These are phyloP conservation scores for Sphagnurus paluster DNA, from an alignment of 1,284 basidiomycete species.

Conservation along the genomic window DNA sequence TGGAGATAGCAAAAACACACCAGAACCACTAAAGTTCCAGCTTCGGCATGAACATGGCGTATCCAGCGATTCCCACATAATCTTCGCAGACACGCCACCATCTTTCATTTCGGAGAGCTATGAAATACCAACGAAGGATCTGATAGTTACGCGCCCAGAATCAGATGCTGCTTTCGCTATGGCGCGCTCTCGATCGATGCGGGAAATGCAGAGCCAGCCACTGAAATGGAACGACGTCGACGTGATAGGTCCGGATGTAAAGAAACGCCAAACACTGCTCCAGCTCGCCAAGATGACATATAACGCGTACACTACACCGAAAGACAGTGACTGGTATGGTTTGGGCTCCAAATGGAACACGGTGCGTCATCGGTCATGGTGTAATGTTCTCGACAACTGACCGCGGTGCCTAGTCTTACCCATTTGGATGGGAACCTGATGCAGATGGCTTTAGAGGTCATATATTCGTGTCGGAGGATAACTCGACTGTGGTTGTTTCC, in stretches of 20 bases:
- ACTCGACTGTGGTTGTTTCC: constrained; percentile 84
- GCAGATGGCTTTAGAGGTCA: constrained; percentile 91
- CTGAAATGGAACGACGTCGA: constrained; percentile 54
- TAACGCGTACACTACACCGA: constrained; percentile 73
- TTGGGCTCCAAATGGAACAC: constrained; percentile 61
- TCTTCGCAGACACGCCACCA: constrained; percentile 52
- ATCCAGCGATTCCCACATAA: constrained; percentile 47
- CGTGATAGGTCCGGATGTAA: constrained; percentile 63
- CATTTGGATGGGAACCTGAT: constrained; percentile 87
- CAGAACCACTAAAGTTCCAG: constrained; percentile 48
- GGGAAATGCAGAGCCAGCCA: constrained; percentile 37
- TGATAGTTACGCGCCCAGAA: constrained; percentile 44
- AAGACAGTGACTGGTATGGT: constrained; percentile 73
- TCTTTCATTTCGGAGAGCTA: constrained; percentile 32
- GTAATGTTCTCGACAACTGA: constrained; percentile 7
- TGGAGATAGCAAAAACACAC: constrained; percentile 9
- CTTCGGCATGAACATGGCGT: constrained; percentile 65
- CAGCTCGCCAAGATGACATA: constrained; percentile 87
- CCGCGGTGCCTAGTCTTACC: constrained; percentile 52
- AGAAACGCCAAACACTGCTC: constrained; percentile 72
- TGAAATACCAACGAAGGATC: constrained; percentile 33
- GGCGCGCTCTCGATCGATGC: constrained; percentile 48
- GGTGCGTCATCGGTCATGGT: constrained; percentile 26
- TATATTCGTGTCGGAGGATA: constrained; percentile 78
- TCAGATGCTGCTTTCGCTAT: constrained; percentile 46